Percentiles rank a stretch among this genome's conserved stretches.
Evolutionary conservation across 371 early-diverging fungal species (phyloP).

Genomic region (Mucor irregularis): DNA sequence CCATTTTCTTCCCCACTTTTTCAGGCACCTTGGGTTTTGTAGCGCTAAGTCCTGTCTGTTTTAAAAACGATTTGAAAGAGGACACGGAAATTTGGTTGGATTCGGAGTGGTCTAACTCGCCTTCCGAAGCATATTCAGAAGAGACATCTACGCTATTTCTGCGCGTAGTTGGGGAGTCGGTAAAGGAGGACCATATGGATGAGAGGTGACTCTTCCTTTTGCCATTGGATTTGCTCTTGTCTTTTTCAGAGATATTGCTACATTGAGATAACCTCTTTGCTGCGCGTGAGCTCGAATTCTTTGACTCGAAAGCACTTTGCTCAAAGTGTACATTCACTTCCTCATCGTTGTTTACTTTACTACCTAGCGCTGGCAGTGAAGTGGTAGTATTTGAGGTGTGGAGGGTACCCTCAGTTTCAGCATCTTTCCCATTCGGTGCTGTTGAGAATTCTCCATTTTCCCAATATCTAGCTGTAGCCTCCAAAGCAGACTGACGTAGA

Average conservation of each 20-base stretch:
- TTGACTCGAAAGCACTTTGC: no score
- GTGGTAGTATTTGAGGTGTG: no score
- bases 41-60: constrained; percentile 10
- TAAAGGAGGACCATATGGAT: not conserved
- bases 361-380: no score
- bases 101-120: constrained; percentile 10
- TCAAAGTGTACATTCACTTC: no score
- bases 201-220: not conserved
- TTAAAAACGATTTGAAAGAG: constrained; percentile 31
- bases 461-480: constrained; percentile 6
- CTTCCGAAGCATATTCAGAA: no score
- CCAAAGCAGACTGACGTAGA: constrained; percentile 1
- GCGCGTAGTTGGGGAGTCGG: not conserved
- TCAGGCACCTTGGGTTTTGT: constrained; percentile 22
- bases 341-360: no score
- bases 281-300: no score
- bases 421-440: not conserved
- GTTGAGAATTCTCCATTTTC: constrained; percentile 1
- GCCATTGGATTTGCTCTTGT: no score
- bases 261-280: no score
- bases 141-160: no score
- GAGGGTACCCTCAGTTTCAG: no score
- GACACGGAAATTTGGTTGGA: constrained; percentile 30
- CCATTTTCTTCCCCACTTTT: constrained; percentile 42
- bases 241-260: no score